Percentiles rank a stretch among this genome's conserved stretches.
Conservation (phyloP, 495 filamentous ascomycete genomes). For the Aspergillus sclerotioniger region DNA sequence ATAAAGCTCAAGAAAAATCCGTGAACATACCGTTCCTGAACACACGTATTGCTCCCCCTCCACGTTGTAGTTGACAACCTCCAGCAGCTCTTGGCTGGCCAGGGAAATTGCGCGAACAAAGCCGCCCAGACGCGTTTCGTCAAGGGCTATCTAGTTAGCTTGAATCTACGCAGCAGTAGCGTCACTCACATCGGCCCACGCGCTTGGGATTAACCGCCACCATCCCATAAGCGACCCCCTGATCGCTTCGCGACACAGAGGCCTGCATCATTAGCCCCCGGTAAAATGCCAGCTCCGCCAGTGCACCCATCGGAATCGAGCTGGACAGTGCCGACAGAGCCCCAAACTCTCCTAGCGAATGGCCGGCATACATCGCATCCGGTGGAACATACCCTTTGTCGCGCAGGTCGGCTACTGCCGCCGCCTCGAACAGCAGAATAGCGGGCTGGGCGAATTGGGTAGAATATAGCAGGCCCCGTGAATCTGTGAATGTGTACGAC, state of each 20-base stretch:
- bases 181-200: slow-evolving; percentile 25
- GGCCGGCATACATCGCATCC: slow-evolving; percentile 34
- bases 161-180: background rate
- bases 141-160: slow-evolving; percentile 19
- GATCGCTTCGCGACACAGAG: slow-evolving; percentile 29
- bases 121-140: slow-evolving; percentile 17
- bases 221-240: slow-evolving; percentile 37
- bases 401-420: slow-evolving; percentile 31
- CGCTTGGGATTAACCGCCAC: slow-evolving; percentile 39
- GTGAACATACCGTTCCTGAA: slow-evolving; percentile 31
- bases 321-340: slow-evolving; percentile 30
- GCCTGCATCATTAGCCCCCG: slow-evolving; percentile 43
- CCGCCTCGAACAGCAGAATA: slow-evolving; percentile 36
- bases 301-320: slow-evolving; percentile 25
- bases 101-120: slow-evolving; percentile 23
- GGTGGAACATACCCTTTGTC: slow-evolving; percentile 27
- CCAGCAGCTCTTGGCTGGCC: slow-evolving; percentile 27
- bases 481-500: slow-evolving; percentile 34
- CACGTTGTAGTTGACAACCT: slow-evolving; percentile 46
- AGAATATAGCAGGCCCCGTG: slow-evolving; percentile 33
- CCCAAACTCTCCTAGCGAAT: slow-evolving; percentile 43
- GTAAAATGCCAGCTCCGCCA: slow-evolving; percentile 39
- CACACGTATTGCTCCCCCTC: slow-evolving; percentile 43
- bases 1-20: background rate
- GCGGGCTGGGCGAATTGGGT: slow-evolving; percentile 47